A percentile compares a stretch with the other conserved stretches of the same genome.
phyloP scores from a whole-genome alignment of 495 filamentous ascomycete genomes.

The Podospora pseudoanserina region DNA sequence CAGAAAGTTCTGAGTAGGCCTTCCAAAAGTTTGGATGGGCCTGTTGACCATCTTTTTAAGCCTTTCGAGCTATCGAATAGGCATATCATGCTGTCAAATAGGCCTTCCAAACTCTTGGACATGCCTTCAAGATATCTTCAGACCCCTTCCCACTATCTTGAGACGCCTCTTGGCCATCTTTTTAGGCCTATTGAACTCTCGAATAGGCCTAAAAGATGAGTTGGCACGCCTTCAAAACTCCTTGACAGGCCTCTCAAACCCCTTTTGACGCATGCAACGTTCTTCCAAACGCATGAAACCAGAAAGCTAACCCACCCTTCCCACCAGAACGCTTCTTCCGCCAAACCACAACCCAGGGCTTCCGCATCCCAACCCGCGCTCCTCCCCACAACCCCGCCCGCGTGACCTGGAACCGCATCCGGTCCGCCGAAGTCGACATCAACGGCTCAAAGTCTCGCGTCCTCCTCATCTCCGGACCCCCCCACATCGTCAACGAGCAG shows the following conservation, averaged over 20 bases:
- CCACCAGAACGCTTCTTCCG: constrained; percentile 23
- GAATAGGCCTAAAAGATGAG: background rate
- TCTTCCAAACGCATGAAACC: background rate
- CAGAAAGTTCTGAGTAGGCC: background rate
- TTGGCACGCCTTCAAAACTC: background rate
- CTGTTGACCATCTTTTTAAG: background rate
- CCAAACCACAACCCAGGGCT: background rate
- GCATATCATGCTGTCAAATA: background rate
- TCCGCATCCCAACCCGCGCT: background rate
- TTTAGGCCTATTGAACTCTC: background rate
- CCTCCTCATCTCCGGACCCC: constrained; percentile 26
- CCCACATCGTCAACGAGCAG: constrained; percentile 18
- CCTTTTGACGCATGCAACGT: background rate
- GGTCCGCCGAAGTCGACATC: constrained; percentile 24
- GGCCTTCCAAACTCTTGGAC: background rate
- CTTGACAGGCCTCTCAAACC: background rate
- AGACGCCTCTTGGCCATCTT: background rate
- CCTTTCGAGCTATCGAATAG: background rate
- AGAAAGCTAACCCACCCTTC: background rate
- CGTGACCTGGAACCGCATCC: constrained; percentile 27
- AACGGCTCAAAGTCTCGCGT: constrained; percentile 24
- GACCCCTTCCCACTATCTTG: background rate
- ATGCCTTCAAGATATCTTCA: background rate
- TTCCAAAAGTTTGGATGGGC: background rate
- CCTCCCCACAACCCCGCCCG: constrained; percentile 11